phyloP scores from a whole-genome alignment of 2,329 filamentous ascomycete genomes.

The Lithohypha guttulata region DNA sequence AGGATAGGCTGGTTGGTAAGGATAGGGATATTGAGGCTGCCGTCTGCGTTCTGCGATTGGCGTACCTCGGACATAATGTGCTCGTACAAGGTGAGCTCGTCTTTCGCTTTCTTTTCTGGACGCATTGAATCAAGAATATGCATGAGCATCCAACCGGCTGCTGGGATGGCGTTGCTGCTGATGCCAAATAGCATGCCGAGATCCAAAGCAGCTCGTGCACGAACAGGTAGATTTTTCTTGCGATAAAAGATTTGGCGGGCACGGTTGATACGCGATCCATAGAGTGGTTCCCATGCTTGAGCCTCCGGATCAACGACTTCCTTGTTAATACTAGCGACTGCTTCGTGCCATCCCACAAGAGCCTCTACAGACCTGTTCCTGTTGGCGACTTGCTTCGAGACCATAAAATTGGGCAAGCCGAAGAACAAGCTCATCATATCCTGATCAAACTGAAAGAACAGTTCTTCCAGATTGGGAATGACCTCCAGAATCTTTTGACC shows the following conservation, averaged over 20 bases:
- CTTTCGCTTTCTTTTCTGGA: conserved; percentile 27
- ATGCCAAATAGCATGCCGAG: conserved; percentile 29
- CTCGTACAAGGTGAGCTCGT: background rate
- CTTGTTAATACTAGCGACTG: conserved; percentile 9
- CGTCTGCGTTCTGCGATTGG: conserved; percentile 27
- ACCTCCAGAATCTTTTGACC: conserved; percentile 36
- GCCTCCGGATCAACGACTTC: conserved; percentile 8
- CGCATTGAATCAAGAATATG: conserved; percentile 30
- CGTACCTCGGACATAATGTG: conserved; percentile 31
- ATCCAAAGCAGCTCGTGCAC: conserved; percentile 23
- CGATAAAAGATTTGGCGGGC: conserved; percentile 16
- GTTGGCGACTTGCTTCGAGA: conserved; percentile 8
- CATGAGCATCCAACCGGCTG: conserved; percentile 34
- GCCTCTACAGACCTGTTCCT: conserved; percentile 9
- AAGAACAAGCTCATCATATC: conserved; percentile 16
- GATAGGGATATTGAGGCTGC: conserved; percentile 30
- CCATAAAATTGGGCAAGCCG: conserved; percentile 17
- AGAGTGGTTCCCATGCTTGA: conserved; percentile 18
- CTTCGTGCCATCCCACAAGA: conserved; percentile 13
- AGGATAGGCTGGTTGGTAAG: conserved; percentile 30
- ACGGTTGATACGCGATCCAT: conserved; percentile 16
- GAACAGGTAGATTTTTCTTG: conserved; percentile 14
- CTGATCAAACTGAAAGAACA: conserved; percentile 28
- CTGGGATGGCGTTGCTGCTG: conserved; percentile 30
- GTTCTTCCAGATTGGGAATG: conserved; percentile 30